These are phyloP conservation scores for Dactylonectria estremocensis DNA, from an alignment of 2,329 filamentous ascomycete genomes.

Conservation along the genomic window DNA sequence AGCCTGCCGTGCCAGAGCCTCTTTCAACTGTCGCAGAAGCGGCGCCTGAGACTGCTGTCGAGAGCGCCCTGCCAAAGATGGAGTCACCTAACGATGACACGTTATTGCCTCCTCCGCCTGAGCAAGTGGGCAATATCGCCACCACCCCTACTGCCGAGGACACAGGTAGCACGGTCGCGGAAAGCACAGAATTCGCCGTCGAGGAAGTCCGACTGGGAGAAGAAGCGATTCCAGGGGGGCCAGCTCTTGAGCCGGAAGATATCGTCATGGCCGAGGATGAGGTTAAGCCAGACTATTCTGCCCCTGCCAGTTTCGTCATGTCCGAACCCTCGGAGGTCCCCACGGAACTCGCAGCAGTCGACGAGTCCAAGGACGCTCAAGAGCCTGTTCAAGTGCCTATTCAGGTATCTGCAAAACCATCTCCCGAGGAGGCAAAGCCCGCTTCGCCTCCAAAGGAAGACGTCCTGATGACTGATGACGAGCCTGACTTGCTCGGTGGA, in stretches of 20 bases:
- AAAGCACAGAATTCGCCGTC: constrained; percentile 46
- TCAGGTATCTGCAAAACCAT: constrained; percentile 12
- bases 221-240: constrained; percentile 39
- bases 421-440: constrained; percentile 31
- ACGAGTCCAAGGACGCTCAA: constrained; percentile 19
- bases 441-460: constrained; percentile 44
- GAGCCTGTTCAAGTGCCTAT: constrained; percentile 3
- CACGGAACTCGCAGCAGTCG: constrained; percentile 41
- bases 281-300: constrained; percentile 58
- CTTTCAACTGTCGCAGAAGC: constrained; percentile 52
- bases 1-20: constrained; percentile 50
- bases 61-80: constrained; percentile 47
- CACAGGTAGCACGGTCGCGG: constrained; percentile 40
- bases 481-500: constrained; percentile 62
- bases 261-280: constrained; percentile 57
- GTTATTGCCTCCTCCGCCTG: constrained; percentile 55
- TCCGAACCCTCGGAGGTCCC: constrained; percentile 51
- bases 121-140: constrained; percentile 59
- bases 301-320: constrained; percentile 50
- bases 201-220: constrained; percentile 44
- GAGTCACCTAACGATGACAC: constrained; percentile 40
- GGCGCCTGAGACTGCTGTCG: constrained; percentile 45
- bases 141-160: constrained; percentile 52
- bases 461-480: constrained; percentile 38
- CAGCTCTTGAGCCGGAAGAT: constrained; percentile 47